A percentile compares a stretch with the other conserved stretches of the same genome.
These are phyloP conservation scores for Penicillium tannophilum DNA, from an alignment of 495 filamentous ascomycete genomes.

Conservation along the genomic window DNA sequence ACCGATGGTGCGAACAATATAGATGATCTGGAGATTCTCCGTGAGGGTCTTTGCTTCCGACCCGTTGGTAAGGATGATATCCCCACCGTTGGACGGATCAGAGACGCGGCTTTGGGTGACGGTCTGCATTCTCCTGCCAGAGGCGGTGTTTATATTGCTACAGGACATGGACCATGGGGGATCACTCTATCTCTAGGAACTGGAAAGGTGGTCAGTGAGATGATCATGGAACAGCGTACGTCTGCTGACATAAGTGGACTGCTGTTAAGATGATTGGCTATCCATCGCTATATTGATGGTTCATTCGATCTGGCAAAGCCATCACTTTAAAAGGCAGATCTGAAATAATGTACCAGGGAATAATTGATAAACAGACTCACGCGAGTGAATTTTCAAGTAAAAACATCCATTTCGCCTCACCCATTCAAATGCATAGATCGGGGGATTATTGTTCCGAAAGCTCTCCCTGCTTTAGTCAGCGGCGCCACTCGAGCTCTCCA, in stretches of 20 bases:
- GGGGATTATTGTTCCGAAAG: slow-evolving; percentile 22
- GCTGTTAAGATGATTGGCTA: slow-evolving; percentile 20
- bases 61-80: slow-evolving; percentile 64
- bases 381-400: not conserved
- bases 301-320: not conserved
- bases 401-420: not conserved
- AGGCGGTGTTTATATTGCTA: slow-evolving; percentile 69
- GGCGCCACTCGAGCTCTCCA: slow-evolving; percentile 41
- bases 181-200: slow-evolving; percentile 65
- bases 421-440: slow-evolving; percentile 11
- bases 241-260: slow-evolving; percentile 51
- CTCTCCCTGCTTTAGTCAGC: slow-evolving; percentile 36
- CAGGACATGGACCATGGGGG: slow-evolving; percentile 77
- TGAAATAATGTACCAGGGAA: not conserved
- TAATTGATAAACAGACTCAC: not conserved
- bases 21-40: slow-evolving; percentile 62
- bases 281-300: not conserved
- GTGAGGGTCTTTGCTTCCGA: slow-evolving; percentile 71
- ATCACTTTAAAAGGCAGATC: not conserved
- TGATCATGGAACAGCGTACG: slow-evolving; percentile 54
- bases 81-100: slow-evolving; percentile 61
- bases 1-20: slow-evolving; percentile 28
- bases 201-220: slow-evolving; percentile 65
- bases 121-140: slow-evolving; percentile 39
- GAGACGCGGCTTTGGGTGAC: slow-evolving; percentile 55